Conservation (phyloP, 2,329 filamentous ascomycete genomes). For the Aspergillus intermedius region DNA sequence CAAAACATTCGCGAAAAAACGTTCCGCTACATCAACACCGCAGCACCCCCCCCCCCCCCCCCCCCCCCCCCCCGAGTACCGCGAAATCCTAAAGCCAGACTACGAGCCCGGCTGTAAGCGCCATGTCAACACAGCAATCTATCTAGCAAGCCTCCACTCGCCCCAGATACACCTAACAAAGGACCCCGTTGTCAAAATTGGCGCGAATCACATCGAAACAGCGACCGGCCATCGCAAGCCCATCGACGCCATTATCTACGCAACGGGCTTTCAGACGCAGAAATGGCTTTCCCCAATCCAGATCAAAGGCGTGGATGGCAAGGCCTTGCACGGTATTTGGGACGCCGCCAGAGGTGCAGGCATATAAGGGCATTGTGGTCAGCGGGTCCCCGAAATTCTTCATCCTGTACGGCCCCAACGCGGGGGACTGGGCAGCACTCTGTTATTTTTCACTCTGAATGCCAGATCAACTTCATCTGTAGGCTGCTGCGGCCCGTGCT, state of each 20-base stretch:
- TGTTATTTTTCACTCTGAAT: constrained; percentile 14
- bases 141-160: constrained; percentile 4
- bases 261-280: constrained; percentile 30
- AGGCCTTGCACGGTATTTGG: constrained; percentile 17
- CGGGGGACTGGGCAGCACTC: constrained; percentile 11
- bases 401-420: constrained; percentile 12
- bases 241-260: constrained; percentile 26
- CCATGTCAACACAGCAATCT: constrained; percentile 7
- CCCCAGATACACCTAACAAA: constrained; percentile 5
- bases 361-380: constrained; percentile 18
- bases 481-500: constrained; percentile 8
- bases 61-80: constrained; percentile 6
- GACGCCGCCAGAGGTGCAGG: constrained; percentile 18
- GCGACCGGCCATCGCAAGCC: background rate
- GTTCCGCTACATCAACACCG: constrained; percentile 1
- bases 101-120: constrained; percentile 9
- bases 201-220: constrained; percentile 5
- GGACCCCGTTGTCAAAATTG: constrained; percentile 7
- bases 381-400: constrained; percentile 11
- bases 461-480: constrained; percentile 13
- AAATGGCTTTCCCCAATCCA: constrained; percentile 29
- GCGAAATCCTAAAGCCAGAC: constrained; percentile 6
- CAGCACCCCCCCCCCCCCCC: too few species aligned
- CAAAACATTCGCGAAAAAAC: constrained; percentile 1
- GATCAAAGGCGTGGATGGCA: constrained; percentile 18